Base-by-base conservation (phyloP, 768 basidiomycete genomes). In the Tricholoma hemisulphureum region DNA sequence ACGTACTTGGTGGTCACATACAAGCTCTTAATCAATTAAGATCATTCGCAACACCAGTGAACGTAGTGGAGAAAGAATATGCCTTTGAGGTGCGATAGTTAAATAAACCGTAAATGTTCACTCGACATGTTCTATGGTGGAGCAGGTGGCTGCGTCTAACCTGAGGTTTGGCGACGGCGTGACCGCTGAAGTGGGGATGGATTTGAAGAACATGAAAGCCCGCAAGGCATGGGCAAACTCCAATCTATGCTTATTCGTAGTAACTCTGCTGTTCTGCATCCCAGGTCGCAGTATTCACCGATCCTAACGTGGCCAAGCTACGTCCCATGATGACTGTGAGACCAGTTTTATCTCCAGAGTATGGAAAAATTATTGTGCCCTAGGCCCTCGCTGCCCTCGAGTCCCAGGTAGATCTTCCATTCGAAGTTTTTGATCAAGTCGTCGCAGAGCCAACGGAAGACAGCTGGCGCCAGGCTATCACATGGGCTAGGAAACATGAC, bases 251-350 rank as follows among this genome's bases (percentile, higher is more conserved):
- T 31, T 55, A 51, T 58, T 31, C 46, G 21, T 58, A 53, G 63
- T n/a, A 28, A 31, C 58, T 29, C 29, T 29, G 2, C 16, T 29
- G 5, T n/a, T 57, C 9, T 26, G 23, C n/a, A 41, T n/a, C 24
- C 4, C 67, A 97, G 88, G 91, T 98, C 61, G 96, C 84, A 16
- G 91, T 98, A 20, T 96, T 95, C 70, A 98, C 96, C 4, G 96
- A 98, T 66, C 84, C 87, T 11, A 91, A 88, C 56, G 81, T 98
- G 21, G 87, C 85, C 43, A 86, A 89, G 62, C 79, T 98, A 53
- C 81, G 76, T 52, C 91, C 95, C 3, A 90, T 96, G 85, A 83
- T 88, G 70, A 84, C 82, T 58, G 94, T 93, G 61, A 60, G 86
- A 73, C 20, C 53, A 51, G 53, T 20, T 37, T 53, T 31, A 26